These are phyloP conservation scores for Platismatia glauca DNA, from an alignment of 495 filamentous ascomycete species.

Conservation along the genomic window DNA sequence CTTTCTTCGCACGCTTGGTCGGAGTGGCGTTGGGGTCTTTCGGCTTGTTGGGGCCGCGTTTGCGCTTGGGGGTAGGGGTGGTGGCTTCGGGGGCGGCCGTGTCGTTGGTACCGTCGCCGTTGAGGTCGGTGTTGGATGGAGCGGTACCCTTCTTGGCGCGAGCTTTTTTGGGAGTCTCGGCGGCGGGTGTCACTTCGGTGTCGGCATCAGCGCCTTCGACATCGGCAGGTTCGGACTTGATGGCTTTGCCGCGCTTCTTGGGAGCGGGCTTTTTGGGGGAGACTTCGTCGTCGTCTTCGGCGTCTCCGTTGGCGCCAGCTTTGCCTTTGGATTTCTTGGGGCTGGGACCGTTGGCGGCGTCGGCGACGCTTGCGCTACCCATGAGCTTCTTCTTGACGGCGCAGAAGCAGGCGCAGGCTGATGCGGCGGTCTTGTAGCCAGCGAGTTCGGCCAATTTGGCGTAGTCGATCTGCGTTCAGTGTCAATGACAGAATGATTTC, in stretches of 20 bases:
- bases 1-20: conserved; percentile 10
- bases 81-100: not conserved
- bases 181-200: not conserved
- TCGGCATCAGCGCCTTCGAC: conserved; percentile 4
- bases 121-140: not conserved
- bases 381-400: conserved; percentile 27
- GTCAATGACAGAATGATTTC: not conserved
- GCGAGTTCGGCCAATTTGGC: conserved; percentile 31
- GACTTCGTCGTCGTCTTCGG: conserved; percentile 1
- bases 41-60: conserved; percentile 1
- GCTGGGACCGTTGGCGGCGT: not conserved
- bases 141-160: not conserved
- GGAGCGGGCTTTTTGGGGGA: not conserved
- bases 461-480: conserved; percentile 31
- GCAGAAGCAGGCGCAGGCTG: conserved; percentile 28
- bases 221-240: not conserved
- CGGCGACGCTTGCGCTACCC: not conserved
- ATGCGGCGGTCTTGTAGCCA: conserved; percentile 30
- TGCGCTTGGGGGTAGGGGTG: not conserved
- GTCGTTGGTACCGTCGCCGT: not conserved
- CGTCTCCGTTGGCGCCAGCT: not conserved
- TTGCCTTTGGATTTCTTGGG: conserved; percentile 7
- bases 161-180: conserved; percentile 9
- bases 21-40: conserved; percentile 9
- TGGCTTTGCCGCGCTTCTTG: conserved; percentile 12